phyloP scores from a whole-genome alignment of 495 filamentous ascomycete species.

The Penicillium turbatum region DNA sequence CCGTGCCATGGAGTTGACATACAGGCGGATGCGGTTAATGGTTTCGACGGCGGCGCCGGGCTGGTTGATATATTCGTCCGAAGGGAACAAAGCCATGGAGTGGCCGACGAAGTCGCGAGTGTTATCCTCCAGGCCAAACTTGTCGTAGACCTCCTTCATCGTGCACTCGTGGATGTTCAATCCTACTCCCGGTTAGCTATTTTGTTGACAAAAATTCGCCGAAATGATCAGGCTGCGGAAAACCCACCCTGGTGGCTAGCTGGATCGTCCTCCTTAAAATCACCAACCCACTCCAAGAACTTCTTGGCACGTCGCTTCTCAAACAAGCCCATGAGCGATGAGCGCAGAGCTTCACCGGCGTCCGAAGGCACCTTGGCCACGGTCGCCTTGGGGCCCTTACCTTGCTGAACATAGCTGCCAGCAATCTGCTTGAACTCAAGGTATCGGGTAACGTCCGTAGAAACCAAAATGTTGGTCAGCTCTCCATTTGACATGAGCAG shows the following conservation, averaged over 20 bases:
- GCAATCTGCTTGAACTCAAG: constrained; percentile 98
- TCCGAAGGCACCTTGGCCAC: constrained; percentile 97
- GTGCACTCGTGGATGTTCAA: constrained; percentile 73
- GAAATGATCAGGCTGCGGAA: neutral
- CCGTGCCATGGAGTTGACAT: constrained; percentile 95
- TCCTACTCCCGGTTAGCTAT: constrained; percentile 51
- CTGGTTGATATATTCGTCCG: constrained; percentile 76
- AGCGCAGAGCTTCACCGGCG: constrained; percentile 82
- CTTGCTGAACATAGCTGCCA: constrained; percentile 94
- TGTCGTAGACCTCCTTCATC: constrained; percentile 97
- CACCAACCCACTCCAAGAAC: constrained; percentile 95
- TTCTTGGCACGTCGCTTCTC: constrained; percentile 96
- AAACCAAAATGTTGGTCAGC: constrained; percentile 95
- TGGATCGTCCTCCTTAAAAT: constrained; percentile 79
- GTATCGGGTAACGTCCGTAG: constrained; percentile 94
- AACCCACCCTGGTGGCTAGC: constrained; percentile 78
- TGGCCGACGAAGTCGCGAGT: constrained; percentile 97
- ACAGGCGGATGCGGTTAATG: constrained; percentile 88
- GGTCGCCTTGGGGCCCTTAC: constrained; percentile 70
- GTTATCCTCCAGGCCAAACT: constrained; percentile 86
- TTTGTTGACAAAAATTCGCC: neutral
- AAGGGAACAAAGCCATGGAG: constrained; percentile 92
- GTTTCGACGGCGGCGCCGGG: constrained; percentile 75
- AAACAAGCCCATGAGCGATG: constrained; percentile 92
- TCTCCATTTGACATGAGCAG: constrained; percentile 98